phyloP scores from a whole-genome alignment of 1,284 basidiomycete genomes.

The Takashimella tepidaria region DNA sequence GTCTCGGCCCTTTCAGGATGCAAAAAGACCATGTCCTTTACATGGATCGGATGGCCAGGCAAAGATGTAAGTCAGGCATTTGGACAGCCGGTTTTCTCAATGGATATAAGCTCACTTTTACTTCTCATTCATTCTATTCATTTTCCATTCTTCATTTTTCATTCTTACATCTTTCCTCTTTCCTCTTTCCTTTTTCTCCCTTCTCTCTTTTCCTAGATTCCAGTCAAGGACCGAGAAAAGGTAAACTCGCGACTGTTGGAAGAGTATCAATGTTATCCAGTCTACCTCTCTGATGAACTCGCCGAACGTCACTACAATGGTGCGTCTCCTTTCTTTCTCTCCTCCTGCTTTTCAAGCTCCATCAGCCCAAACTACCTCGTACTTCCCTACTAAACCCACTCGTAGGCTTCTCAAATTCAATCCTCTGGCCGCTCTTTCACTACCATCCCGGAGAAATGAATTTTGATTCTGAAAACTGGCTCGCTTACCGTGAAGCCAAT shows the following conservation, averaged over 20 bases:
- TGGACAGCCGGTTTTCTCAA: too few species aligned
- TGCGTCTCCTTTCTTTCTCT: too few species aligned
- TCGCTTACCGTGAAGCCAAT: conserved; percentile 95
- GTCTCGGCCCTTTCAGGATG: conserved; percentile 90
- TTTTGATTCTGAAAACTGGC: conserved; percentile 98
- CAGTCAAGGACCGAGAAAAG: conserved; percentile 72
- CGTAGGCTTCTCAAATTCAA: conserved; percentile 85
- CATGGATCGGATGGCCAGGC: conserved; percentile 82
- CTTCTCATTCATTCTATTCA: too few species aligned
- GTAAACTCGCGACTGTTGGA: conserved; percentile 85
- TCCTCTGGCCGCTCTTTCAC: conserved; percentile 98
- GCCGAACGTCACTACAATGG: conserved; percentile 98
- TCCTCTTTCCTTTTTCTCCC: not conserved
- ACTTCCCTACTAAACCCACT: not conserved
- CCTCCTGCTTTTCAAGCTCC: not conserved
- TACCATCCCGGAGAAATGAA: conserved; percentile 99
- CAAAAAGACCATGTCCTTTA: conserved; percentile 94
- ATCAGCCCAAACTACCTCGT: not conserved
- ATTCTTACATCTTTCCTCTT: too few species aligned
- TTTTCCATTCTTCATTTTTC: not conserved
- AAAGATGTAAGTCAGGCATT: conserved; percentile 47
- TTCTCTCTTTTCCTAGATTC: conserved; percentile 57
- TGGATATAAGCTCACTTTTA: too few species aligned
- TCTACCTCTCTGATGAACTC: conserved; percentile 94
- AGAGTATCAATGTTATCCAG: conserved; percentile 94